These are phyloP conservation scores for Botrytis medusae DNA, from an alignment of 2,329 filamentous ascomycete species.

Conservation along the genomic window DNA sequence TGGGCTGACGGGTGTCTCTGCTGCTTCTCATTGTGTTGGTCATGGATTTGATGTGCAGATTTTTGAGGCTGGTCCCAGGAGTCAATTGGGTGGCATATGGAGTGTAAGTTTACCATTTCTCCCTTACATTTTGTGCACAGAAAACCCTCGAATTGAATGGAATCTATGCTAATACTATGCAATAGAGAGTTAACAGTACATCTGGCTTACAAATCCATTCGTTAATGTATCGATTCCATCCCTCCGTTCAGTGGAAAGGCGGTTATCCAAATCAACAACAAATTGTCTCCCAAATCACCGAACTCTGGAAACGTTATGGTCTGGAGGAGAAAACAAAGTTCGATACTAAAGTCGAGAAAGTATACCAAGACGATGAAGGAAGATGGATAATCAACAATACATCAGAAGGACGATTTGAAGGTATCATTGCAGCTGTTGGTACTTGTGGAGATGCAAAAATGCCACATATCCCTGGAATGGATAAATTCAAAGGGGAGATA, in stretches of 20 bases:
- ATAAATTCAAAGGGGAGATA: conserved; percentile 68
- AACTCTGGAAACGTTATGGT: conserved; percentile 74
- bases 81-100: conserved; percentile 77
- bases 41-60: conserved; percentile 81
- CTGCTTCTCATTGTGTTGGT: conserved; percentile 78
- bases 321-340: conserved; percentile 72
- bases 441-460: conserved; percentile 79
- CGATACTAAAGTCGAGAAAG: conserved; percentile 64
- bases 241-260: conserved; percentile 69
- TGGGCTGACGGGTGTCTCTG: conserved; percentile 72
- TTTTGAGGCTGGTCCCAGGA: conserved; percentile 69
- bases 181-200: conserved; percentile 74
- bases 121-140: neutral
- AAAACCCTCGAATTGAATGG: fast-evolving
- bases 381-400: conserved; percentile 77
- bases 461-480: conserved; percentile 67
- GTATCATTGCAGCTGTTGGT: conserved; percentile 74
- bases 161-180: neutral
- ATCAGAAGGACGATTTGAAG: conserved; percentile 71
- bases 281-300: conserved; percentile 69
- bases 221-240: conserved; percentile 86
- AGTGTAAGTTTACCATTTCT: conserved; percentile 51
- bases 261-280: conserved; percentile 78
- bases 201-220: conserved; percentile 82
- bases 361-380: conserved; percentile 66